These are phyloP conservation scores for Fusarium camptoceras DNA, from an alignment of 2,329 filamentous ascomycete species.

Conservation along the genomic window DNA sequence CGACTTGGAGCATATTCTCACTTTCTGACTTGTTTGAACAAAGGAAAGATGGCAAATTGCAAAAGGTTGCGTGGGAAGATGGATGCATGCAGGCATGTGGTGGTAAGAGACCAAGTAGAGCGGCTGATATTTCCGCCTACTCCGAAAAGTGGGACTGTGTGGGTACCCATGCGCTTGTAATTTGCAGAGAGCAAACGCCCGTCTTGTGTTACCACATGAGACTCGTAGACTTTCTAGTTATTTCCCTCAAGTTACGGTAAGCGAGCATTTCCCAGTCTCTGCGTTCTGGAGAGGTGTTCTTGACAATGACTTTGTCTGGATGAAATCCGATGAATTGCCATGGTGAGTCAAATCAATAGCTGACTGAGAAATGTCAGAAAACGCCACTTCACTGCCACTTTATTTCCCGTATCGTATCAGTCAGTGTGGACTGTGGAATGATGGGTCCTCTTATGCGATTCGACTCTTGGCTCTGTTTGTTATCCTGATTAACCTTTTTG, in stretches of 20 bases:
- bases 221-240: not conserved
- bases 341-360: not conserved
- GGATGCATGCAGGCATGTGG: not conserved
- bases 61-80: not conserved
- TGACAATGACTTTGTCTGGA: not conserved
- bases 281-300: not conserved
- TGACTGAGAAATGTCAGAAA: not conserved
- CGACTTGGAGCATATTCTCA: not conserved
- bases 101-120: not conserved
- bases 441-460: not conserved
- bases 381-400: not conserved
- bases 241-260: not conserved
- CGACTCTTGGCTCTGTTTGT: too few relatives aligned
- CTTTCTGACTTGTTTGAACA: not conserved
- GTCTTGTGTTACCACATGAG: not conserved
- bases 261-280: too few relatives aligned
- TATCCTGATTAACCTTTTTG: not conserved
- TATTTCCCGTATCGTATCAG: not conserved
- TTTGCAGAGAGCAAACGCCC: not conserved
- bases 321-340: not conserved
- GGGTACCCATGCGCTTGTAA: not conserved
- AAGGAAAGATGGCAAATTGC: not conserved
- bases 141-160: not conserved
- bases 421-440: not conserved
- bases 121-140: constrained; percentile 1